Percentiles rank a stretch among this genome's conserved stretches.
phyloP scores from a whole-genome alignment of 371 early-diverging fungal genomes.

The Mucor piriformis region DNA sequence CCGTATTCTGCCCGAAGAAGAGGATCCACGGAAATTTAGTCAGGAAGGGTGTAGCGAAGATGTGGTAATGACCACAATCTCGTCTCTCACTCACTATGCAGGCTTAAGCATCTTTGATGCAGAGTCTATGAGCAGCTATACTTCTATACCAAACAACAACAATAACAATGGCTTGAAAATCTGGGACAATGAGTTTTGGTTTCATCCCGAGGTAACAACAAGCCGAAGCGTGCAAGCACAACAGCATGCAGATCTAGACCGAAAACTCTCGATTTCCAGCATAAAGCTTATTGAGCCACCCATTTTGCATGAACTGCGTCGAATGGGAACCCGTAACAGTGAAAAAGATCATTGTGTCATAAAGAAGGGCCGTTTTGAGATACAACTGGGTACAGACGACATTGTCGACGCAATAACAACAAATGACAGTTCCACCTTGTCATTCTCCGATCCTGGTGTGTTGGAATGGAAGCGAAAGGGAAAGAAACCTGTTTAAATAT shows the following conservation, averaged over 20 bases:
- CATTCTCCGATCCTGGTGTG: slow-evolving; percentile 2
- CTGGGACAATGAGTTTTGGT: slow-evolving; percentile 25
- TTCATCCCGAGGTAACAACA: slow-evolving; percentile 3
- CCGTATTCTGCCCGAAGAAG: slow-evolving; percentile 36
- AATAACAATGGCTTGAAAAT: no score
- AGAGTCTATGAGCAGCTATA: neutral
- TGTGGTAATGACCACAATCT: neutral
- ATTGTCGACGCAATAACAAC: no score
- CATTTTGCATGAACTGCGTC: slow-evolving; percentile 32
- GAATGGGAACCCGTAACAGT: slow-evolving; percentile 16
- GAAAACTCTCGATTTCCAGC: neutral
- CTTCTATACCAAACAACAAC: neutral
- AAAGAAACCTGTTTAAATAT: slow-evolving; percentile 1
- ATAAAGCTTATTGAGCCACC: slow-evolving; percentile 13
- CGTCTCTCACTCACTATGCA: slow-evolving; percentile 6
- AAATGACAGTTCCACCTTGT: slow-evolving; percentile 4
- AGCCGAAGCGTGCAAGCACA: slow-evolving; percentile 12
- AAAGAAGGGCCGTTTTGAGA: slow-evolving; percentile 47
- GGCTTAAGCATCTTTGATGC: neutral
- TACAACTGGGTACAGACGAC: slow-evolving; percentile 29
- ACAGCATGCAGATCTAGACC: neutral
- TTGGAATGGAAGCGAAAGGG: slow-evolving; percentile 23
- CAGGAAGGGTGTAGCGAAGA: neutral
- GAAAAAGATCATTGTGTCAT: slow-evolving; percentile 28
- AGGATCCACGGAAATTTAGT: neutral